Evolutionary conservation across 495 filamentous ascomycete species (phyloP).

Genomic region (Aspergillus baeticus): DNA sequence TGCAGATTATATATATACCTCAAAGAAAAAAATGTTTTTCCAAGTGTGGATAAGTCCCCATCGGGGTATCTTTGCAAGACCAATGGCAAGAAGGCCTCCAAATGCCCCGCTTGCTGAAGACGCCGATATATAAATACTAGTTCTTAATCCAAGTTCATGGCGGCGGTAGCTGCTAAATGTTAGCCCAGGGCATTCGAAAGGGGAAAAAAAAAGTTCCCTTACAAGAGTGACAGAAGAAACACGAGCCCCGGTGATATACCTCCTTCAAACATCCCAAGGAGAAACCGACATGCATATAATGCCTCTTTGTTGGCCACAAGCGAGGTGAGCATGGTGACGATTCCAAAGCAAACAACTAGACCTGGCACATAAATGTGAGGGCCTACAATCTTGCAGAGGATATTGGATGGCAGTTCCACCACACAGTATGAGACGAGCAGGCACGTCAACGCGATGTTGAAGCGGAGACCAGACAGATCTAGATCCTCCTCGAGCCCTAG

Average conservation of each 20-base stretch:
- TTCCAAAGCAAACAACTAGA: background rate
- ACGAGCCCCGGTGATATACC: constrained; percentile 1
- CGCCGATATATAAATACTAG: constrained; percentile 13
- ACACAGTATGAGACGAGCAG: constrained; percentile 3
- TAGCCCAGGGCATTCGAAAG: too few species aligned
- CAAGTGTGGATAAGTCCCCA: constrained; percentile 10
- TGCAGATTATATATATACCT: background rate
- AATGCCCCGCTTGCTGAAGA: constrained; percentile 12
- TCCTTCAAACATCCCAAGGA: constrained; percentile 1
- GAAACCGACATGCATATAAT: background rate
- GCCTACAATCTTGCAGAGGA: constrained; percentile 3
- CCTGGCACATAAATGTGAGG: background rate
- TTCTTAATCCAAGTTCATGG: constrained; percentile 11
- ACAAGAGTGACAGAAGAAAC: constrained; percentile 6
- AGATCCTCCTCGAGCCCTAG: background rate
- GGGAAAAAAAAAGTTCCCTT: too few species aligned
- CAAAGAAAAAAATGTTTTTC: constrained; percentile 15
- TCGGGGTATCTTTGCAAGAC: constrained; percentile 2
- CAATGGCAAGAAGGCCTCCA: constrained; percentile 9
- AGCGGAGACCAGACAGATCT: background rate
- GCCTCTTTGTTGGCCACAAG: background rate
- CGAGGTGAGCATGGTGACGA: background rate
- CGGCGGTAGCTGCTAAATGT: constrained; percentile 9
- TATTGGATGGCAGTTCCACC: constrained; percentile 3
- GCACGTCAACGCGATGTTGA: constrained; percentile 7